These are phyloP conservation scores for Dalbergia cultrata DNA, from an alignment of 306 rosid genomes.

Conservation along the genomic window DNA sequence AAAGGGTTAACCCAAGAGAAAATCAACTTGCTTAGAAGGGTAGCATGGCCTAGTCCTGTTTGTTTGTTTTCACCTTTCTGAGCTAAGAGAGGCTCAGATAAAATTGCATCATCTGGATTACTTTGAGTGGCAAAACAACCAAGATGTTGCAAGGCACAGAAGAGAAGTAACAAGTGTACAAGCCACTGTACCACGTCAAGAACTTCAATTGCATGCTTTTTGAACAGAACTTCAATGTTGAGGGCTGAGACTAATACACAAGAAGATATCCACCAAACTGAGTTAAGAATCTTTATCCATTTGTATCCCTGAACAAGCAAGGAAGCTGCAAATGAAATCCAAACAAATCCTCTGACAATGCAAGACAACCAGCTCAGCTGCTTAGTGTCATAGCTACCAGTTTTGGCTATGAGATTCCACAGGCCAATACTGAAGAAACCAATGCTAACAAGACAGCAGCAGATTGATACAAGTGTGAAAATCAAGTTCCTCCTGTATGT, in stretches of 20 bases:
- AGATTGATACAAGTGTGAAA: constrained; percentile 51
- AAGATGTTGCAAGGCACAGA: constrained; percentile 58
- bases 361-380: constrained; percentile 46
- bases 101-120: constrained; percentile 8
- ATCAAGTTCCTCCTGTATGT: constrained; percentile 47
- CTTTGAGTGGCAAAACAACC: constrained; percentile 36
- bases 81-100: constrained; percentile 64
- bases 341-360: constrained; percentile 57
- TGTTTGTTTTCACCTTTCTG: constrained; percentile 38
- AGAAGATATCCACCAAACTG: constrained; percentile 69
- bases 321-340: constrained; percentile 63
- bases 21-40: constrained; percentile 58
- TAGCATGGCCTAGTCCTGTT: constrained; percentile 45
- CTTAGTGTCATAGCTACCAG: background rate
- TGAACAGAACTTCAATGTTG: constrained; percentile 53
- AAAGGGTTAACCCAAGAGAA: constrained; percentile 79
- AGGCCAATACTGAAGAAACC: constrained; percentile 53
- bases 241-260: constrained; percentile 57
- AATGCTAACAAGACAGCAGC: constrained; percentile 57
- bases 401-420: constrained; percentile 50
- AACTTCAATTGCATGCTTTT: constrained; percentile 42
- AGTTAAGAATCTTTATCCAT: constrained; percentile 52
- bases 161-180: constrained; percentile 53
- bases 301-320: constrained; percentile 59
- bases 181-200: constrained; percentile 57